Evolutionary conservation across 2,329 filamentous ascomycete species (phyloP), one percentile per base, ranked within the genome.

Genomic region (Colletotrichum liaoningense): DNA sequence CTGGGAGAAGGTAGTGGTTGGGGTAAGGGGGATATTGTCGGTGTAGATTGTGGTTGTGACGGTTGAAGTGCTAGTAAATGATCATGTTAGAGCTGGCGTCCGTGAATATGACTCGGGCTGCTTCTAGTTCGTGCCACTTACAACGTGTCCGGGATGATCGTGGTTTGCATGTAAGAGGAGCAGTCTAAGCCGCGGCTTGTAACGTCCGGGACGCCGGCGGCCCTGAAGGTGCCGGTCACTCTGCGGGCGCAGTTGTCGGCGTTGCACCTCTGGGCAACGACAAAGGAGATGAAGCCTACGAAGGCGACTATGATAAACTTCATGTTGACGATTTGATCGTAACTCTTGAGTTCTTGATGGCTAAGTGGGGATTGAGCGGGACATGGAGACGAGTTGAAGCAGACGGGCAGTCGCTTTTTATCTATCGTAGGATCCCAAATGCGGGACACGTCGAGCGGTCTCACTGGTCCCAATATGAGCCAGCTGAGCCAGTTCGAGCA

Each of bases 241-340:
- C 55, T 69, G 7, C 69, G 65, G 16, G 65, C 69, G 57, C 69
- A 74, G 69, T 74, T 75, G 52, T 69, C 49, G 49, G 56, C 65
- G 35, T 69, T 58, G 62, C 73, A 75, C n/a, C 19, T 22, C 4
- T 49, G 42, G 19, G 42, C 42, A 22, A 9, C 8, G 12, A 22
- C 19, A 9, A 49, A 5, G 19, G 42, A 5, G 42, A 49, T n/a
- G 42, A 49, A 8, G 8, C 42, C 42, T 49, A 49, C 4, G 42
- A 22, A n/a, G 19, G 42, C 19, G 19, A 49, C 19, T n/a, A n/a
- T n/a, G 42, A 11, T n/a, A 49, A 7, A 22, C 42, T 49, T 49
- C 42, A 49, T 49, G 2, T 49, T 11, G 19, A 22, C 7, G 4
- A n/a, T 19, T 19, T n/a, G 19, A 2, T n/a, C 9, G 42, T 49